Conservation (phyloP, 1,139 yeast genomes). For the Protomyces pachydermus region DNA sequence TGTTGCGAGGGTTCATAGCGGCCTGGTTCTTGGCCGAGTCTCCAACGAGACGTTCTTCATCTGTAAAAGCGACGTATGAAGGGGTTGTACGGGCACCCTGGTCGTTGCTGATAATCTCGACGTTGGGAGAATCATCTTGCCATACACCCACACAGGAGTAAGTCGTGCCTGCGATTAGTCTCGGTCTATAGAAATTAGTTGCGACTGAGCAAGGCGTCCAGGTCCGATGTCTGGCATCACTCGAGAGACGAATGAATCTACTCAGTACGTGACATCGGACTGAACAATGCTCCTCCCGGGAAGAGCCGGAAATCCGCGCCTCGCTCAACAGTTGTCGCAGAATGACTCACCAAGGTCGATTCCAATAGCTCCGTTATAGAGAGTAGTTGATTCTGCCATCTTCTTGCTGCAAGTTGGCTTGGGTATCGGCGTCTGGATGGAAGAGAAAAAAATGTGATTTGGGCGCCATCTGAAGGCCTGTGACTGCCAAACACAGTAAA, state of each 20-base stretch:
- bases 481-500: too few relatives aligned
- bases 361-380: slow-evolving; percentile 98
- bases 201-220: too few relatives aligned
- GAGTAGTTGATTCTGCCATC: slow-evolving; percentile 11
- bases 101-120: slow-evolving; percentile 92
- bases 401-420: neutral
- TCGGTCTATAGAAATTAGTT: too few relatives aligned
- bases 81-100: slow-evolving; percentile 99
- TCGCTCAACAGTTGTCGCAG: too few relatives aligned
- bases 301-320: too few relatives aligned
- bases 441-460: too few relatives aligned
- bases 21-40: slow-evolving; percentile 99
- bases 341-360: slow-evolving; percentile 42
- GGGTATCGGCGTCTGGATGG: too few relatives aligned
- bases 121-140: slow-evolving; percentile 58
- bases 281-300: too few relatives aligned
- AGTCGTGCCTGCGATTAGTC: slow-evolving; percentile 55
- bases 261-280: too few relatives aligned
- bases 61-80: slow-evolving; percentile 95
- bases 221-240: too few relatives aligned
- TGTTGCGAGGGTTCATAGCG: slow-evolving; percentile 85
- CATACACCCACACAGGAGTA: slow-evolving; percentile 51
- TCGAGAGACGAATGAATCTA: too few relatives aligned
- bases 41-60: slow-evolving; percentile 96
- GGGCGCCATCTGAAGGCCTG: too few relatives aligned